Percentiles rank a stretch among this genome's conserved stretches.
phyloP scores from a whole-genome alignment of 768 basidiomycete genomes.

The Mycena kentingensis region DNA sequence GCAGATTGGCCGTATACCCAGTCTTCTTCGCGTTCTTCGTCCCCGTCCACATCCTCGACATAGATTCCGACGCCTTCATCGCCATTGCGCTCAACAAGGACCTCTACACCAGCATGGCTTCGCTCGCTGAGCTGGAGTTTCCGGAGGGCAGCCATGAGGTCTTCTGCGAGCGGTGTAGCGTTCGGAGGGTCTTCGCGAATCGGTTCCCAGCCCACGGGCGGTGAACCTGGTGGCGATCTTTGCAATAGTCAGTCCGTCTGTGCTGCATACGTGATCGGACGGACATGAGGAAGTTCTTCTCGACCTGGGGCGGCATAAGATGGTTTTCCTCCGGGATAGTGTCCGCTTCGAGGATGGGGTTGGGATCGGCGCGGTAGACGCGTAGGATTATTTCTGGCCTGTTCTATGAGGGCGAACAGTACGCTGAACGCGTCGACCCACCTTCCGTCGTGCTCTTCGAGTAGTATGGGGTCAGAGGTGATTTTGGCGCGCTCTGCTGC shows the following conservation, averaged over 20 bases:
- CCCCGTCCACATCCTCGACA: constrained; percentile 69
- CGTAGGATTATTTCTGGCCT: constrained; percentile 58
- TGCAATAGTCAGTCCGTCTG: too few species aligned
- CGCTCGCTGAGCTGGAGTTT: constrained; percentile 60
- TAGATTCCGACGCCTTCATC: constrained; percentile 71
- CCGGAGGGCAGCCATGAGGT: constrained; percentile 78
- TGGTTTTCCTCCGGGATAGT: constrained; percentile 49
- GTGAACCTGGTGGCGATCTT: constrained; percentile 97
- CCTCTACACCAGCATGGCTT: constrained; percentile 45
- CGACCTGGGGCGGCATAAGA: constrained; percentile 74
- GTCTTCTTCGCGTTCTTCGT: constrained; percentile 41
- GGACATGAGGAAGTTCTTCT: constrained; percentile 97
- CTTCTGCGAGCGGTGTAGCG: constrained; percentile 76
- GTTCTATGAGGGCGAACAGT: neutral
- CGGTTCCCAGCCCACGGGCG: constrained; percentile 96
- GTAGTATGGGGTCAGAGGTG: neutral
- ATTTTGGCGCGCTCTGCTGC: neutral
- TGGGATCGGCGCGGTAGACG: constrained; percentile 75
- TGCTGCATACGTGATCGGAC: too few species aligned
- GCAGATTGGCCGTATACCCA: constrained; percentile 68
- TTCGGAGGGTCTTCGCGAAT: constrained; percentile 92
- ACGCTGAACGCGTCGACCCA: neutral
- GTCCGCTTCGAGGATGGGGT: constrained; percentile 49
- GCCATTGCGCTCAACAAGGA: constrained; percentile 70
- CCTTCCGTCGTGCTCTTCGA: neutral